These are phyloP conservation scores for Monosporascus sp. DNA, from an alignment of 2,329 filamentous ascomycete genomes.

Conservation along the genomic window DNA sequence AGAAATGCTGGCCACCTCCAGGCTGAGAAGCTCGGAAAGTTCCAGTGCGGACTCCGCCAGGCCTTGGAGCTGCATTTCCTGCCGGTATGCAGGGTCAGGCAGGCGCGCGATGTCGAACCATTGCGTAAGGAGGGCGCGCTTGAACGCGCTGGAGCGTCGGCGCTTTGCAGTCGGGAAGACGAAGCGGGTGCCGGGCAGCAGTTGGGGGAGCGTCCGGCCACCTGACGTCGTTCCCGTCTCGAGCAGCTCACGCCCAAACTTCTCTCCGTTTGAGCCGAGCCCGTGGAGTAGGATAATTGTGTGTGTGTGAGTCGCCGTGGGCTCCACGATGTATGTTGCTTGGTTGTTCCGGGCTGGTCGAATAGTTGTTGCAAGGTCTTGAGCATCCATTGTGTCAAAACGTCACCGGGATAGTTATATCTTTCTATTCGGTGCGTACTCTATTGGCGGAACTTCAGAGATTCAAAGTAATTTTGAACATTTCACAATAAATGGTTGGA, in stretches of 20 bases:
- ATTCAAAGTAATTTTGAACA: no score
- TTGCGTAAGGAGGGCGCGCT: conserved; percentile 38
- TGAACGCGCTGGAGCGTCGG: conserved; percentile 37
- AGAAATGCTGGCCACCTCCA: conserved; percentile 26
- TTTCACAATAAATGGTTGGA: no score
- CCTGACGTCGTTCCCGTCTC: conserved; percentile 20
- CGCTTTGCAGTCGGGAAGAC: conserved; percentile 46
- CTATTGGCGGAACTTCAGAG: no score
- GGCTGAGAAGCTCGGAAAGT: conserved; percentile 27
- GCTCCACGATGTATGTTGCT: conserved; percentile 14
- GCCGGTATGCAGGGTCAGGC: conserved; percentile 32
- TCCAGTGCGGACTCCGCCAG: conserved; percentile 35
- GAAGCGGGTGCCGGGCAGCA: conserved; percentile 37
- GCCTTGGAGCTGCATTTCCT: conserved; percentile 38
- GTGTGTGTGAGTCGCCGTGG: conserved; percentile 11
- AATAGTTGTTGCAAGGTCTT: no score
- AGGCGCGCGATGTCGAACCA: conserved; percentile 47
- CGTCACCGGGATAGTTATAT: no score
- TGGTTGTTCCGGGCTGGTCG: neutral
- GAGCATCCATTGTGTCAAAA: no score
- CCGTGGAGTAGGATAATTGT: conserved; percentile 17
- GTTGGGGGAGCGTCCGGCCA: conserved; percentile 25
- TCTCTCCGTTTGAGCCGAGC: conserved; percentile 13
- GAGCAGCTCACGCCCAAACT: conserved; percentile 29
- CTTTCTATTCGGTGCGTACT: no score